A percentile compares a stretch with the other conserved stretches of the same genome.
Evolutionary conservation across 2,329 filamentous ascomycete genomes (phyloP).

Genomic region (Diaporthe amygdali): DNA sequence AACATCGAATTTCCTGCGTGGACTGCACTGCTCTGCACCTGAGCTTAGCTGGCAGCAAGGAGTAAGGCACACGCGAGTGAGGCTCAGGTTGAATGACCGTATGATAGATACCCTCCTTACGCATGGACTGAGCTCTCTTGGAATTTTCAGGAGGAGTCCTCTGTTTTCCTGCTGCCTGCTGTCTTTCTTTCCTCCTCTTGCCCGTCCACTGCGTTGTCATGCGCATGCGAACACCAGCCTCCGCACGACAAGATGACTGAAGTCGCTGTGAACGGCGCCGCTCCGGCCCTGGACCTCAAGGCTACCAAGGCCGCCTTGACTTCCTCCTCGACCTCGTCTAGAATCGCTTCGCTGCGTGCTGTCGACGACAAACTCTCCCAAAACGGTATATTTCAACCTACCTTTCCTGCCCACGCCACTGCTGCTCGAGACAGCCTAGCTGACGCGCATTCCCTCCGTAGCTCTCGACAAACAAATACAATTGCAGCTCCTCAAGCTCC

Average conservation of each 20-base stretch:
- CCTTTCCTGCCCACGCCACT: background rate
- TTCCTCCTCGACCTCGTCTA: slow-evolving; percentile 65
- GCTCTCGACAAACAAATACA: slow-evolving; percentile 55
- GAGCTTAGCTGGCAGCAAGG: slow-evolving; percentile 13
- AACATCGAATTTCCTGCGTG: background rate
- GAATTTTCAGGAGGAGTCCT: background rate
- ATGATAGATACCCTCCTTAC: slow-evolving; percentile 22
- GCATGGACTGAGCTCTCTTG: slow-evolving; percentile 8
- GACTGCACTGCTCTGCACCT: background rate
- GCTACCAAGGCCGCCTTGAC: slow-evolving; percentile 56
- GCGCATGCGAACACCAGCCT: slow-evolving; percentile 42
- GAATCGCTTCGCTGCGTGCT: slow-evolving; percentile 58
- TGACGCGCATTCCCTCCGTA: slow-evolving; percentile 32
- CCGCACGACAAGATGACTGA: slow-evolving; percentile 53
- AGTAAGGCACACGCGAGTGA: slow-evolving; percentile 6
- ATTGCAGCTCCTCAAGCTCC: slow-evolving; percentile 66
- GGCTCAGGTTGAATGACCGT: slow-evolving; percentile 14
- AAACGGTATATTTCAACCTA: slow-evolving; percentile 50
- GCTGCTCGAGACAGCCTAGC: slow-evolving; percentile 2
- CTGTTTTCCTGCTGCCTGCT: background rate
- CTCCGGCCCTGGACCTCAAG: slow-evolving; percentile 53
- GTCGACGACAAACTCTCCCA: slow-evolving; percentile 63
- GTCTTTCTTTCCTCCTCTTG: background rate
- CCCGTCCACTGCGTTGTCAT: slow-evolving; percentile 36
- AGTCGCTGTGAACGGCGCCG: slow-evolving; percentile 47